Percentiles rank a stretch among this genome's conserved stretches.
Evolutionary conservation across 352 stramenopile species (phyloP).

Genomic region (Albugo laibachii): DNA sequence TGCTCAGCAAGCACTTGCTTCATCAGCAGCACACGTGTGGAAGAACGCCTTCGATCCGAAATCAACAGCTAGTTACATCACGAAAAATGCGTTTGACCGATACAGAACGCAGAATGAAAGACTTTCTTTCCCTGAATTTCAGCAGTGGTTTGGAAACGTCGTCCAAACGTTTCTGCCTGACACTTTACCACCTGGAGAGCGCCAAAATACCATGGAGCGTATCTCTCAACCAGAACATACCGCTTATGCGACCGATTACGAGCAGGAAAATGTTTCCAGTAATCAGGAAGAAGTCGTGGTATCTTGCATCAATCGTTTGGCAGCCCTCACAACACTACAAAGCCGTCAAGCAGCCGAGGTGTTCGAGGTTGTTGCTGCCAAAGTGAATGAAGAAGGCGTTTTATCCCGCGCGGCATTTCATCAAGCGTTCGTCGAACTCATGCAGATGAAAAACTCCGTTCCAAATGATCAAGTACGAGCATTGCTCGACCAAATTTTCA

Average conservation of each 20-base stretch:
- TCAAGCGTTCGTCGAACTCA: conserved; percentile 40
- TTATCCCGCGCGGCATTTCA: conserved; percentile 45
- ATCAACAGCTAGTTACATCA: conserved; percentile 45
- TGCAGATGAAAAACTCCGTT: conserved; percentile 15
- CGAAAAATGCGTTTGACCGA: conserved; percentile 49
- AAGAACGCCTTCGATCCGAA: conserved; percentile 20
- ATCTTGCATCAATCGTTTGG: conserved; percentile 13
- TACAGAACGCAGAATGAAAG: conserved; percentile 17
- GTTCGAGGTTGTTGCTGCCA: conserved; percentile 64
- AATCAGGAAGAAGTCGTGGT: conserved; percentile 3
- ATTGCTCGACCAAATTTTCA: conserved; percentile 48
- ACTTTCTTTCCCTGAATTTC: conserved; percentile 66
- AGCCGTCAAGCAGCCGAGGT: conserved; percentile 34
- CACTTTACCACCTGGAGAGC: neutral
- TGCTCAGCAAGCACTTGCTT: conserved; percentile 15
- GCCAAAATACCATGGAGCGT: neutral
- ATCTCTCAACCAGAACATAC: neutral
- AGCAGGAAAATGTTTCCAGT: conserved; percentile 14
- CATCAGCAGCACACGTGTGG: conserved; percentile 2
- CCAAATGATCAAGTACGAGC: conserved; percentile 16
- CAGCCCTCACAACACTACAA: conserved; percentile 19
- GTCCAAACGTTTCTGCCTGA: neutral
- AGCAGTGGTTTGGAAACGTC: conserved; percentile 37
- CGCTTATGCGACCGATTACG: neutral
- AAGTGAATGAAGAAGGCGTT: conserved; percentile 69